These are phyloP conservation scores for Cadophora sp. DNA, from an alignment of 2,329 filamentous ascomycete species.

Conservation along the genomic window DNA sequence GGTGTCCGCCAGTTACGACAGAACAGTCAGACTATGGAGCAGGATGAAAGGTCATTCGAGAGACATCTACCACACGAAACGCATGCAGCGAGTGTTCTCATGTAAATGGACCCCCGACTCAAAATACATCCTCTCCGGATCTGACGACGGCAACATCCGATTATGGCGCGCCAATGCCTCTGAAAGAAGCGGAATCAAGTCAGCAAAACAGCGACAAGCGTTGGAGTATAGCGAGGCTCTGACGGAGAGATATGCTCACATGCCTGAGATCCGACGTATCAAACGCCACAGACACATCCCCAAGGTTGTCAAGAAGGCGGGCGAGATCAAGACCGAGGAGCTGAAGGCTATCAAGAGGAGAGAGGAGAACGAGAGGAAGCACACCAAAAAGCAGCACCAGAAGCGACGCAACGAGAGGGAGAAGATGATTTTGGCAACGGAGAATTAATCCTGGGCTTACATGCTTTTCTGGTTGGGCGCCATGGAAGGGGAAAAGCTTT, in stretches of 20 bases:
- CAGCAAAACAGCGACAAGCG: constrained; percentile 81
- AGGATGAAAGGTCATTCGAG: constrained; percentile 81
- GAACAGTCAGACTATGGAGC: constrained; percentile 86
- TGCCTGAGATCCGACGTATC: constrained; percentile 95
- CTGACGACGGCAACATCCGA: constrained; percentile 90
- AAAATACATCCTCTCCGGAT: constrained; percentile 88
- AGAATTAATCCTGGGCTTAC: constrained; percentile 37
- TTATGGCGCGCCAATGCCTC: constrained; percentile 91
- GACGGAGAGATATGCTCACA: constrained; percentile 84
- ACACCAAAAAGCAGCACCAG: constrained; percentile 82
- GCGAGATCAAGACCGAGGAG: constrained; percentile 92
- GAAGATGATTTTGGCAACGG: constrained; percentile 80
- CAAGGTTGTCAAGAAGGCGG: constrained; percentile 93
- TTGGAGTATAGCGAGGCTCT: constrained; percentile 91
- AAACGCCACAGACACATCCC: constrained; percentile 90
- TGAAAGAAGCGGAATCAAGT: constrained; percentile 83
- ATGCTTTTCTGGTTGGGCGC: constrained; percentile 13
- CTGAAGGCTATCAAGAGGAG: constrained; percentile 84
- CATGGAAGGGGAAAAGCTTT: constrained; percentile 14
- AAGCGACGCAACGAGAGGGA: constrained; percentile 81
- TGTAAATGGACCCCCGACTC: constrained; percentile 86
- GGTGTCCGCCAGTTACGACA: constrained; percentile 87
- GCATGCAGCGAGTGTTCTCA: constrained; percentile 94
- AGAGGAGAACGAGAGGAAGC: constrained; percentile 93
- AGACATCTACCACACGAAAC: constrained; percentile 96